Base-by-base conservation (phyloP, 306 rosid genomes). In the Malus orientalis region DNA sequence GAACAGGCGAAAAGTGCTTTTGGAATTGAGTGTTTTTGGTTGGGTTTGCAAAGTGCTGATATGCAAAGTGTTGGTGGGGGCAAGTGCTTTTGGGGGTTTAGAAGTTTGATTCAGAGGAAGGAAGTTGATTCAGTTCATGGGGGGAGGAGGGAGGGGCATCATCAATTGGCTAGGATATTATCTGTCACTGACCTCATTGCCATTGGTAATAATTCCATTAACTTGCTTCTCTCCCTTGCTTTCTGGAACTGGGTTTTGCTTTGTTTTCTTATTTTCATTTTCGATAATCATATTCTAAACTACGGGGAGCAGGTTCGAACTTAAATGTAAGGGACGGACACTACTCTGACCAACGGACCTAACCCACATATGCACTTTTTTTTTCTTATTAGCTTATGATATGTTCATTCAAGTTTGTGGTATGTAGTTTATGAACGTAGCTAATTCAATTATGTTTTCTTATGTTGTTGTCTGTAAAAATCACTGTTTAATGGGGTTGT, bases 41-140 rank as follows among this genome's bases (percentile, higher is more conserved):
- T 74, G 5, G 61, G 22, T 42, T 73, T 63, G 19, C 45, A 10
- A 42, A 42, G 8, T 38, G 53, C 23, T 67, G 73, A 69, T 25
- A 69, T 69, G 73, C 27, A 23, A 62, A 65, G 59, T 53, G 42
- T 33, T 42, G 81, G 69, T 19, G 77, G 75, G 65, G 69, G 81
- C 74, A 70, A 54, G 25, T 67, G 65, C 76, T 66, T 69, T 8
- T 18, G 81, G 59, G 86, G 81, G 6, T 75, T 85, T 76, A 79
- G 90, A 82, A 85, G 88, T 75, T 83, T 86, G 47, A 74, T 88
- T 74, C 81, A 92, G 58, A 86, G 89, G 66, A 90, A 90, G 69
- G 89, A 80, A 80, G 96, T 90, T 77, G 96, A 90, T 86, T 90
- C 93, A 40, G 84, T 77, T 61, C 84, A 80, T 75, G 29, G 14